These are phyloP conservation scores for Puccinia horiana DNA, from an alignment of 1,284 basidiomycete genomes.

Conservation along the genomic window DNA sequence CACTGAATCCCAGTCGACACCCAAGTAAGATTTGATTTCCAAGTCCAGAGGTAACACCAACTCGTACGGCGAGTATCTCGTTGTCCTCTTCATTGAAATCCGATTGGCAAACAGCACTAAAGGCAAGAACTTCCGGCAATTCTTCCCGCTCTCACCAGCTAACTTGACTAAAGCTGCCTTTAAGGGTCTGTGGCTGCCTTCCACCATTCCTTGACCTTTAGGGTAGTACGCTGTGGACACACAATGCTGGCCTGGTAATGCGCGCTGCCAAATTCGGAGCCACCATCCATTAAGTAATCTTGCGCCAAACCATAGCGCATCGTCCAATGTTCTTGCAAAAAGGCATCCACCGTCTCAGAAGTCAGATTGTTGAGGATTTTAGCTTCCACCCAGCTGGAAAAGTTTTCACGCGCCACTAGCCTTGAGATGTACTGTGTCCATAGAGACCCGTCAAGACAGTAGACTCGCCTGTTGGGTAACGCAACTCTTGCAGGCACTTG, in stretches of 20 bases:
- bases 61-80: slow-evolving; percentile 19
- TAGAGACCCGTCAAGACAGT: not conserved
- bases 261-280: slow-evolving; percentile 5
- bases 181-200: not conserved
- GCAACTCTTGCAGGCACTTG: not conserved
- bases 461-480: not conserved
- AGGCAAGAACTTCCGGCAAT: not conserved
- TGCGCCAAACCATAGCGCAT: slow-evolving; percentile 10
- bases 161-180: slow-evolving; percentile 25
- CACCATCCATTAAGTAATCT: not conserved
- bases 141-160: not conserved
- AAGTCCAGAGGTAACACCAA: not conserved
- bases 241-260: not conserved
- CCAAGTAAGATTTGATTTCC: slow-evolving; percentile 1
- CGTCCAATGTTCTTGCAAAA: not conserved
- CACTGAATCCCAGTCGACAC: not conserved
- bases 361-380: slow-evolving; percentile 1
- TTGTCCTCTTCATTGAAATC: slow-evolving; percentile 6
- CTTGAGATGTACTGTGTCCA: slow-evolving; percentile 34
- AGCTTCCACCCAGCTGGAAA: slow-evolving; percentile 43
- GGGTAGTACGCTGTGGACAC: slow-evolving; percentile 16
- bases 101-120: not conserved
- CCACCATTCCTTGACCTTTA: slow-evolving; percentile 27
- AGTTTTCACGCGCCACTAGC: slow-evolving; percentile 43
- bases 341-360: not conserved